Evolutionary conservation across 331 rosid genomes (phyloP).

Genomic region (Arachis monticola): DNA sequence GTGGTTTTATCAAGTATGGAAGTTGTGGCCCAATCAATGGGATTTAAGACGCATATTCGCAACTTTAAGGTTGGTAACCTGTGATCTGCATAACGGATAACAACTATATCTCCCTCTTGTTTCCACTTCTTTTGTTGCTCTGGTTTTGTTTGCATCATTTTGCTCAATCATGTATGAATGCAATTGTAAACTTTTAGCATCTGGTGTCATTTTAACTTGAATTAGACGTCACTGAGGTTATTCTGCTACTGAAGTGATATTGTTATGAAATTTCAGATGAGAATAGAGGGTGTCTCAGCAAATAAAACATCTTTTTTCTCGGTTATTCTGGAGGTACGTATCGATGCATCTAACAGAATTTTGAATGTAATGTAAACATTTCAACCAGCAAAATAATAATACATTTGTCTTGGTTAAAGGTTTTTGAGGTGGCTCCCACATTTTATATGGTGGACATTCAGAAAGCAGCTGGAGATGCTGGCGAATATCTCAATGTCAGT

Average conservation of each 20-base stretch:
- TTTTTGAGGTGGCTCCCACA: slow-evolving; percentile 89
- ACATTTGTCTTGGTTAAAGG: slow-evolving; percentile 43
- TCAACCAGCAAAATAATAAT: slow-evolving; percentile 5
- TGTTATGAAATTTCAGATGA: slow-evolving; percentile 67
- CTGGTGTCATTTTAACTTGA: not conserved
- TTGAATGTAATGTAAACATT: slow-evolving; percentile 12
- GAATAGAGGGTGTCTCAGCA: slow-evolving; percentile 82
- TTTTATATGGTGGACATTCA: slow-evolving; percentile 89
- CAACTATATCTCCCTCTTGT: not conserved
- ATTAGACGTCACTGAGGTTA: not conserved
- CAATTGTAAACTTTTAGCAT: slow-evolving; percentile 1
- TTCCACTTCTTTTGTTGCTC: not conserved
- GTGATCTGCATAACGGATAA: not conserved
- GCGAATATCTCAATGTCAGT: slow-evolving; percentile 84
- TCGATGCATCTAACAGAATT: slow-evolving; percentile 24
- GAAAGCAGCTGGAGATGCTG: slow-evolving; percentile 80
- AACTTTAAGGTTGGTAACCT: slow-evolving; percentile 69
- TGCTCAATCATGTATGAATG: not conserved
- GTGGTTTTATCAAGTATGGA: slow-evolving; percentile 88
- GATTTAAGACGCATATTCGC: slow-evolving; percentile 89
- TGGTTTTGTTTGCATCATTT: slow-evolving; percentile 7
- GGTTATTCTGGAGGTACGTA: slow-evolving; percentile 79
- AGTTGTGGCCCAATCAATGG: slow-evolving; percentile 95
- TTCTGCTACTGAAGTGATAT: slow-evolving; percentile 16
- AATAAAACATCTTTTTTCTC: slow-evolving; percentile 70